Evolutionary conservation across 192 early-diverging fungal genomes (phyloP).

Genomic region (Linnemannia exigua): DNA sequence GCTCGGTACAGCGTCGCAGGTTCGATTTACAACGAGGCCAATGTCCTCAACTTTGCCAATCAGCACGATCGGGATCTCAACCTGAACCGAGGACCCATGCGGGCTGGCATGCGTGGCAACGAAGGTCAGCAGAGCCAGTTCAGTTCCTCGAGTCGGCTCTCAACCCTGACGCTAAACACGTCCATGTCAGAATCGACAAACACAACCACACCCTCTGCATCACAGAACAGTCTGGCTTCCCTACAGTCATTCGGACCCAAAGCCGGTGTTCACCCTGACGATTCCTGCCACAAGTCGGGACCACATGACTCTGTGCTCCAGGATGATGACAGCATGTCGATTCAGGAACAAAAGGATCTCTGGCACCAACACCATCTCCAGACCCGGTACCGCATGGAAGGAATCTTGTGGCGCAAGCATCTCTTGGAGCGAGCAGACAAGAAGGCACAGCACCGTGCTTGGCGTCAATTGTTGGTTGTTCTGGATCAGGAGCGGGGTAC

Average conservation of each 20-base stretch:
- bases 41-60: background rate
- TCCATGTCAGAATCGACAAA: conserved; percentile 18
- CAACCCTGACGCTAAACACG: conserved; percentile 27
- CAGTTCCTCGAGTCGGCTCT: conserved; percentile 26
- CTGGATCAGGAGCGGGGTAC: conserved; percentile 76
- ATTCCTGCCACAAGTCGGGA: background rate
- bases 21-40: conserved; percentile 14
- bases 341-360: conserved; percentile 7
- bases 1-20: conserved; percentile 16
- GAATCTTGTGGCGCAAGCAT: conserved; percentile 92
- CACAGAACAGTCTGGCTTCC: conserved; percentile 37
- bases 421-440: conserved; percentile 80
- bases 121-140: conserved; percentile 26
- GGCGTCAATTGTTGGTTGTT: conserved; percentile 86
- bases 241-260: conserved; percentile 17
- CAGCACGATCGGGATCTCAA: conserved; percentile 1
- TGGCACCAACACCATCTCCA: conserved; percentile 32
- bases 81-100: background rate
- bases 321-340: background rate
- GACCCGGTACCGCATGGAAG: conserved; percentile 70
- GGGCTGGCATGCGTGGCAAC: background rate
- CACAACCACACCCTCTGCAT: conserved; percentile 27
- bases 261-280: background rate
- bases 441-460: conserved; percentile 88
- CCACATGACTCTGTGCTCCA: background rate